Evolutionary conservation across 2,329 filamentous ascomycete genomes (phyloP), one percentile per base, ranked within the genome.

Genomic region (Cytospora leucostoma): DNA sequence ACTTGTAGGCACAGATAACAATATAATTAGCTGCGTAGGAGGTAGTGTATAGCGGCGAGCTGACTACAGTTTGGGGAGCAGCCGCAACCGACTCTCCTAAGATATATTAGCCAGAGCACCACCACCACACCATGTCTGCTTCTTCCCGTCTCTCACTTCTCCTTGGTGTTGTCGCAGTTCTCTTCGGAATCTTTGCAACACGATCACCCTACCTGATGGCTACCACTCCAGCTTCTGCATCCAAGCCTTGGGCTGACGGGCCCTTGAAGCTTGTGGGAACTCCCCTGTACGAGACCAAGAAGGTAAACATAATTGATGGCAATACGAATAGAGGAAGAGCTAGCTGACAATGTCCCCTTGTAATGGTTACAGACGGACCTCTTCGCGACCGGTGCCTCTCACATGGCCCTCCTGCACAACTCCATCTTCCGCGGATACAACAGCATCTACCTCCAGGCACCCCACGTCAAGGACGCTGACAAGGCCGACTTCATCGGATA

Each of bases 361-460:
- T 27, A 4, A 27, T 4, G 4, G 4, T 27, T 15, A 27, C 65
- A 84, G 80, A 81, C 80, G 44, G 84, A 87, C 69, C 77, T 85
- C 67, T 87, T 86, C 72, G 85, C 82, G 1, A 79, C 78, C 0
- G 83, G 82, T 27, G 84, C 85, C 0, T 85, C 84, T 17, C 82
- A 88, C 73, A 88, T 87, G 85, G 78, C 80, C 3, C 72, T 87
- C 58, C 75, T 86, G 56, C 85, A 88, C 77, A 88, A 88, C 69
- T 76, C 82, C 62, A 83, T 88, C 69, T 82, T 88, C 66, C 83
- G 86, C 50, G 84, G 84, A 60, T 86, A 84, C 77, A 88, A 89
- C 73, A 82, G 80, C 69, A 86, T 89, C 70, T 86, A 84, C 71
- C 79, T 82, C 49, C 86, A 88, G 71, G 84, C 84, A 0, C 78